Base-by-base conservation (phyloP, 2,329 filamentous ascomycete species). In the Colletotrichum simmondsii region DNA sequence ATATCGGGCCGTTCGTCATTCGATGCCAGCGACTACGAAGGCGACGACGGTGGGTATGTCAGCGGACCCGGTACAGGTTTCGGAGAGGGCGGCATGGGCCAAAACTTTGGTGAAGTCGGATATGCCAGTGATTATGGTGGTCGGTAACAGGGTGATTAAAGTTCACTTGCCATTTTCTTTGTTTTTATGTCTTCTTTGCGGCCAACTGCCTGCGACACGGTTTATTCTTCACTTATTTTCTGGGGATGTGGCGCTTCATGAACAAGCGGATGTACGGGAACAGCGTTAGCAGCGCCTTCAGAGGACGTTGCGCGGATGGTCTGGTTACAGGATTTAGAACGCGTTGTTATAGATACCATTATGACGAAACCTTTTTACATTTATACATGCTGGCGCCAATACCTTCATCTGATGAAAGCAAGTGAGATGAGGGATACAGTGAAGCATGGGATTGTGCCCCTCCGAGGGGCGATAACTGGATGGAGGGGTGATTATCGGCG, bases 1-100 rank as follows among this genome's bases (percentile, higher is more conserved):
- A 83, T 93, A n/a, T 94, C 92, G 77, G 93, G 93, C 0, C 88
- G 93, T 65, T 95, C 93, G 75, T 95, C 93, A 75, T 97, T 96
- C 77, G 95, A 97, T 79, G 92, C 92, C 1, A 94, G 92, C 70
- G 94, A 95, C 78, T 93, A 92, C 75, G 93, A 93, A 70, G 92
- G 93, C 58, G 92, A 90, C 16, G 93, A 95, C 65, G 88, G 88
- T 64, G 92, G 93, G 24, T 92, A 92, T 76, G 87, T 92, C 52
- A 92, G 89, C 68, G 89, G 89, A 1, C 89, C 91, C 2, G 90
- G 90, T 37, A 90, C 87, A 4, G 89, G 88, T 0, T 91, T 87
- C 70, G 88, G 88, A 12, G 87, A 88, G n/a, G 87, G 88, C 1
- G 85, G 88, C 10, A 85, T 90, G 84, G 81, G 81, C 30, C 88